Percentiles rank a stretch among this genome's conserved stretches.
phyloP scores from a whole-genome alignment of 2,329 filamentous ascomycete genomes.

The Mycosphaerella sp. region DNA sequence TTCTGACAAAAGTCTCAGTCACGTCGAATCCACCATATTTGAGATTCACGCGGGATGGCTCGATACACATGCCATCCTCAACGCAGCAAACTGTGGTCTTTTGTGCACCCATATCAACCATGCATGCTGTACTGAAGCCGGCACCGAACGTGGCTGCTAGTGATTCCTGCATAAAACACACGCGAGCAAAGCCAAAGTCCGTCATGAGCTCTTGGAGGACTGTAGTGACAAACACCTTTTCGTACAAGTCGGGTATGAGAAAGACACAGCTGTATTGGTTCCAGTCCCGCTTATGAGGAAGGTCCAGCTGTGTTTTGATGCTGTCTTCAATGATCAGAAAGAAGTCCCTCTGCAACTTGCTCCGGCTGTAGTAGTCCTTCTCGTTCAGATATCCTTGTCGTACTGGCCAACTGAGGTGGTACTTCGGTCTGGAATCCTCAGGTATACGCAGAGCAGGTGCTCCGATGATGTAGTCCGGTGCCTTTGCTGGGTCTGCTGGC shows the following conservation, averaged over 20 bases:
- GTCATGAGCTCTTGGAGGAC: constrained; percentile 77
- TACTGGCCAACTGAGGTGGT: constrained; percentile 90
- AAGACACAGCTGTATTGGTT: constrained; percentile 93
- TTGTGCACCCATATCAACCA: constrained; percentile 92
- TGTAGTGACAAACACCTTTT: constrained; percentile 83
- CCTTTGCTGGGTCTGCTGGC: constrained; percentile 49
- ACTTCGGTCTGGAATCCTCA: constrained; percentile 80
- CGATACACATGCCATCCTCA: constrained; percentile 89
- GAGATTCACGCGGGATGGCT: constrained; percentile 89
- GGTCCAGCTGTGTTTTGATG: constrained; percentile 73
- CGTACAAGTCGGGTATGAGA: constrained; percentile 92
- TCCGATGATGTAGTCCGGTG: constrained; percentile 75
- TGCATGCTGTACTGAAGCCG: constrained; percentile 86
- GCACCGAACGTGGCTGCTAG: constrained; percentile 92
- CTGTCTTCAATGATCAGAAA: constrained; percentile 81
- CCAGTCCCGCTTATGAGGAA: constrained; percentile 74
- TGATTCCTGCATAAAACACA: constrained; percentile 95
- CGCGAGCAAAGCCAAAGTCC: constrained; percentile 80
- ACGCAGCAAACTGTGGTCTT: constrained; percentile 97
- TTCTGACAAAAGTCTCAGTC: constrained; percentile 90
- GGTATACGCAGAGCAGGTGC: constrained; percentile 77
- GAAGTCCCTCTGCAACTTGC: constrained; percentile 78
- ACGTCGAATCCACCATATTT: constrained; percentile 92
- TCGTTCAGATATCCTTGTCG: constrained; percentile 85
- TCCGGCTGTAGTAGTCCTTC: constrained; percentile 72